These are phyloP conservation scores for Lachnellula hyalina DNA, from an alignment of 2,329 filamentous ascomycete species.

Conservation along the genomic window DNA sequence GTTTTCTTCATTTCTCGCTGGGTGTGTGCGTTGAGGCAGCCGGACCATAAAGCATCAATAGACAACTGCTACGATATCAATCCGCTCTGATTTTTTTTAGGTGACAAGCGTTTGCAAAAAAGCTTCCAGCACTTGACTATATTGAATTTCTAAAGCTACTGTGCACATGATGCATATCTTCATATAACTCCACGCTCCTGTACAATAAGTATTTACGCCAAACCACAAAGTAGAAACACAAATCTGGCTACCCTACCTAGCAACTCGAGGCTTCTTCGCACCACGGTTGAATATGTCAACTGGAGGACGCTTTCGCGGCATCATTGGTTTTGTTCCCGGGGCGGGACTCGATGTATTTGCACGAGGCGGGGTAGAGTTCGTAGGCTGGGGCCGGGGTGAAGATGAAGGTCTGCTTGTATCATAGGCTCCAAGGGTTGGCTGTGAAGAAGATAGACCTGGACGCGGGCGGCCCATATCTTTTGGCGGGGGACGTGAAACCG, in stretches of 20 bases:
- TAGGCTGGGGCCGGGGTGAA: background rate
- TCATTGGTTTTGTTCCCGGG: constrained; percentile 15
- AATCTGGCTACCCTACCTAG: background rate
- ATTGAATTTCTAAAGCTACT: background rate
- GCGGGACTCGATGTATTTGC: constrained; percentile 9
- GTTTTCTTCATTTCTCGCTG: background rate
- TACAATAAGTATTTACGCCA: too few relatives aligned
- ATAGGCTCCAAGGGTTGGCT: constrained; percentile 5
- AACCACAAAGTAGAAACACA: background rate
- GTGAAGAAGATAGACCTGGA: background rate
- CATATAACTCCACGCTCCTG: background rate
- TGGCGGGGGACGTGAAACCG: background rate
- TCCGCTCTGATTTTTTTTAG: too few relatives aligned
- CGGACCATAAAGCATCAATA: too few relatives aligned
- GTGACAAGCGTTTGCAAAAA: background rate
- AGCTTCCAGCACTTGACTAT: background rate
- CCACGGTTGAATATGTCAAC: constrained; percentile 27
- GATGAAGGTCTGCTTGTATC: constrained; percentile 1
- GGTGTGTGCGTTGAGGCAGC: too few relatives aligned
- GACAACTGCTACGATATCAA: too few relatives aligned
- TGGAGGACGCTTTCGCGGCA: constrained; percentile 17
- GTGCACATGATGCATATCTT: background rate
- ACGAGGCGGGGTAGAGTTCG: background rate
- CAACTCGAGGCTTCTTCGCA: constrained; percentile 15
- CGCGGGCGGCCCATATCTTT: background rate